These are phyloP conservation scores for Neolentinus lepideus DNA, from an alignment of 1,284 basidiomycete genomes.

Conservation along the genomic window DNA sequence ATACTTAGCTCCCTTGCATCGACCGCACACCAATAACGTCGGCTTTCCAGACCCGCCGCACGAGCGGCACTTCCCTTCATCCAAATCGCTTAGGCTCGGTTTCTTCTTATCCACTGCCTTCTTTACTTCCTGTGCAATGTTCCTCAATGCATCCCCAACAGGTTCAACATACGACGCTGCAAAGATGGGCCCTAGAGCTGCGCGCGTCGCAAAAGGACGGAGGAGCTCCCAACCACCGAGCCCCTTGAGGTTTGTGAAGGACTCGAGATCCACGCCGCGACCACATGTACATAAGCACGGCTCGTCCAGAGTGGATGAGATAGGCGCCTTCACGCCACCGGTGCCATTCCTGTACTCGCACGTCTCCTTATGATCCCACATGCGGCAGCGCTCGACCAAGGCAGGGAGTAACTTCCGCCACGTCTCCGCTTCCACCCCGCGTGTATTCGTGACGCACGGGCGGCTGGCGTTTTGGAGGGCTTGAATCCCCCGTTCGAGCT, in stretches of 20 bases:
- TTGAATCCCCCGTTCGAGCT: slow-evolving; percentile 3
- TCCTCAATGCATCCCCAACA: slow-evolving; percentile 10
- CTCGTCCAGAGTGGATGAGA: slow-evolving; percentile 20
- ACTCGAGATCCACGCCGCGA: slow-evolving; percentile 28
- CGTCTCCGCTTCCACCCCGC: slow-evolving; percentile 20
- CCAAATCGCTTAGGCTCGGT: no score
- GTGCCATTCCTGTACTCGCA: slow-evolving; percentile 33
- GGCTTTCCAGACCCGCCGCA: slow-evolving; percentile 26
- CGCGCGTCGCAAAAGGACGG: slow-evolving; percentile 33
- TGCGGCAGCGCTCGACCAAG: slow-evolving; percentile 43
- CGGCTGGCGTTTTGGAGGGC: slow-evolving; percentile 5
- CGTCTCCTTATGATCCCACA: slow-evolving; percentile 35
- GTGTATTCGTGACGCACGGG: slow-evolving; percentile 4
- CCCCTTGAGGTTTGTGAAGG: slow-evolving; percentile 15
- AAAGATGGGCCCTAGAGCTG: slow-evolving; percentile 42
- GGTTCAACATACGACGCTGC: slow-evolving; percentile 35
- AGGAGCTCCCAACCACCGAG: slow-evolving; percentile 25
- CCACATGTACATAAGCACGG: slow-evolving; percentile 44
- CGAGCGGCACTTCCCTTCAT: slow-evolving; percentile 9
- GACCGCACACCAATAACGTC: slow-evolving; percentile 22
- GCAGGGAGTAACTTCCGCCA: slow-evolving; percentile 43
- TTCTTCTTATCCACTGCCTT: background rate
- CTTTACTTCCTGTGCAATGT: background rate
- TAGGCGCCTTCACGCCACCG: slow-evolving; percentile 20
- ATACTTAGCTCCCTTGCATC: slow-evolving; percentile 12